phyloP scores from a whole-genome alignment of 2,329 filamentous ascomycete genomes.

The Botryotinia narcissicola region DNA sequence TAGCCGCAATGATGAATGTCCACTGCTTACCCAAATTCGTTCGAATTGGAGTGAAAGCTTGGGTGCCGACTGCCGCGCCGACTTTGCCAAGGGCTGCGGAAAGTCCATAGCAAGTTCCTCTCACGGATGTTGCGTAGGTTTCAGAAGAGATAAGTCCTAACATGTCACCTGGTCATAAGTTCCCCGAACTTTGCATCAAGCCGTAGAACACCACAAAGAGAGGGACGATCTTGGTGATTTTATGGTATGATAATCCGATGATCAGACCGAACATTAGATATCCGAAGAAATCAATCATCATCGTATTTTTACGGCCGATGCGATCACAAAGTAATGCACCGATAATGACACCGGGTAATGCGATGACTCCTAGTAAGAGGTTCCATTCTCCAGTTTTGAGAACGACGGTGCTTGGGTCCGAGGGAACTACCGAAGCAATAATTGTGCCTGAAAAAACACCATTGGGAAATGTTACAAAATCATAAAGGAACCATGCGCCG shows the following conservation, averaged over 20 bases:
- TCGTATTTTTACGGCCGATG: slow-evolving; percentile 49
- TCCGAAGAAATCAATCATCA: slow-evolving; percentile 50
- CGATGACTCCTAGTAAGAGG: slow-evolving; percentile 45
- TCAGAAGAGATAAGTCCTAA: slow-evolving; percentile 51
- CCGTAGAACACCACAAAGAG: slow-evolving; percentile 53
- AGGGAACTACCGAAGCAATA: slow-evolving; percentile 41
- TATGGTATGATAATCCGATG: slow-evolving; percentile 49
- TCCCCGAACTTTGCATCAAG: slow-evolving; percentile 49
- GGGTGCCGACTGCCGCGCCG: slow-evolving; percentile 50
- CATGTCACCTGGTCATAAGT: slow-evolving; percentile 52
- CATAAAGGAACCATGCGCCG: slow-evolving; percentile 52
- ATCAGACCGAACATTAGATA: slow-evolving; percentile 52
- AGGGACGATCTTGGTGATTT: slow-evolving; percentile 49
- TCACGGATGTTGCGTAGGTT: slow-evolving; percentile 51
- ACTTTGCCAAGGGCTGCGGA: slow-evolving; percentile 52
- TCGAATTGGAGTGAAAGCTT: slow-evolving; percentile 50
- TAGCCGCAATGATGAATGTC: slow-evolving; percentile 53
- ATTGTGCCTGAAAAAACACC: slow-evolving; percentile 48
- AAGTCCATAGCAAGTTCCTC: slow-evolving; percentile 52
- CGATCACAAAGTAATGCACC: slow-evolving; percentile 49
- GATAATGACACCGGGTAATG: slow-evolving; percentile 50
- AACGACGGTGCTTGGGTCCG: slow-evolving; percentile 34
- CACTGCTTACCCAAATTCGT: slow-evolving; percentile 46
- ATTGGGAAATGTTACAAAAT: slow-evolving; percentile 46
- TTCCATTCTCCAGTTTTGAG: slow-evolving; percentile 49